phyloP scores from a whole-genome alignment of 1,284 basidiomycete genomes.

The Apiotrichum gracile region DNA sequence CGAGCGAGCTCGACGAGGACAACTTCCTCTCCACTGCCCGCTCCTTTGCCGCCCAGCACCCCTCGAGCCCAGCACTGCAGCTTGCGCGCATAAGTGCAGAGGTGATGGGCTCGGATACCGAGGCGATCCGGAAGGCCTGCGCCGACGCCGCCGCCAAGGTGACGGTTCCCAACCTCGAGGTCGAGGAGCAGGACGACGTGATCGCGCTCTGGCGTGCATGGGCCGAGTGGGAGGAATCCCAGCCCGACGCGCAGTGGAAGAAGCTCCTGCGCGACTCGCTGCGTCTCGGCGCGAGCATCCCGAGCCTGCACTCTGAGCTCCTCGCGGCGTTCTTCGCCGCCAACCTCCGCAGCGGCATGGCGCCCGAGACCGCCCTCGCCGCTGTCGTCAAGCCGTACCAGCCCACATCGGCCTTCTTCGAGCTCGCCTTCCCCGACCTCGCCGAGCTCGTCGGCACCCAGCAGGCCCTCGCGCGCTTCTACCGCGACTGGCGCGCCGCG shows the following conservation, averaged over 20 bases:
- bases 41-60: conserved; percentile 28
- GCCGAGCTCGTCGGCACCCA: conserved; percentile 8
- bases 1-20: conserved; percentile 5
- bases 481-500: conserved; percentile 25
- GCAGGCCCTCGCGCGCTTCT: conserved; percentile 19
- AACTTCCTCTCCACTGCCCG: conserved; percentile 15
- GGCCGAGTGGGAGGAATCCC: conserved; percentile 16
- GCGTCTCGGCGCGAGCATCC: conserved; percentile 13
- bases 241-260: conserved; percentile 14
- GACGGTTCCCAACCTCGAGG: conserved; percentile 3
- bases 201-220: conserved; percentile 25
- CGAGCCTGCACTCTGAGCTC: conserved; percentile 21
- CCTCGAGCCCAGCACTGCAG: conserved; percentile 27
- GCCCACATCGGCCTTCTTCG: conserved; percentile 20
- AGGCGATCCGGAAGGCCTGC: conserved; percentile 15
- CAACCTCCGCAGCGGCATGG: conserved; percentile 1
- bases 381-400: conserved; percentile 17
- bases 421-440: conserved; percentile 20
- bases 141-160: conserved; percentile 18
- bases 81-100: conserved; percentile 21
- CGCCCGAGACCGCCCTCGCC: conserved; percentile 2
- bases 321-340: conserved; percentile 16
- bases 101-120: conserved; percentile 2
- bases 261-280: conserved; percentile 21
- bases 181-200: conserved; percentile 16